Evolutionary conservation across 108 stramenopile species (phyloP).

Genomic region (Hondaea fermentalgiana): DNA sequence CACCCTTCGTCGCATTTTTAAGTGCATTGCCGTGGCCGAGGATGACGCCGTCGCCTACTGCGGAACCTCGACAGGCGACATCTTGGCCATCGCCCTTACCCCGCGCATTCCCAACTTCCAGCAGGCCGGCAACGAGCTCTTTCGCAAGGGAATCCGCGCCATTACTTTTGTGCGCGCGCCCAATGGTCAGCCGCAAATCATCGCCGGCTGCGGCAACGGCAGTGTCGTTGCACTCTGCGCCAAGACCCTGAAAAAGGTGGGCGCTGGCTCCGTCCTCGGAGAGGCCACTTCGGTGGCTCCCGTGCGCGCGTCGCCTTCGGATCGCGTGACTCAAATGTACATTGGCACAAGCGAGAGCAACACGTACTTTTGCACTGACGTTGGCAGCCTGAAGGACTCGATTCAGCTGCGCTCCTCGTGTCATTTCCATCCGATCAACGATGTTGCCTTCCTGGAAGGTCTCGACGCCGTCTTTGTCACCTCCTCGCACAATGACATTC

Average conservation of each 20-base stretch:
- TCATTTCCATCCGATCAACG: conserved; percentile 65
- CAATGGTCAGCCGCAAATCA: conserved; percentile 65
- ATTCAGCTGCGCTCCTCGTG: conserved; percentile 65
- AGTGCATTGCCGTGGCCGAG: conserved; percentile 60
- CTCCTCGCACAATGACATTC: conserved; percentile 60
- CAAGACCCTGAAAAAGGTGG: conserved; percentile 33
- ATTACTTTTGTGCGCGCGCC: conserved; percentile 61
- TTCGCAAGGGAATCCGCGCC: conserved; percentile 57
- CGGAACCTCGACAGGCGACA: conserved; percentile 73
- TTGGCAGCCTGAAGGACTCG: conserved; percentile 45
- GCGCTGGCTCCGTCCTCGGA: conserved; percentile 49
- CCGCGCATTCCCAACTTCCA: conserved; percentile 65
- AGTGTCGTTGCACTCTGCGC: conserved; percentile 60
- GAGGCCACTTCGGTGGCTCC: conserved; percentile 61
- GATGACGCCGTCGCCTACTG: conserved; percentile 64
- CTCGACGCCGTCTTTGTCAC: conserved; percentile 72
- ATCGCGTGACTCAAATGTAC: conserved; percentile 50
- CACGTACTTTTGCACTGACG: conserved; percentile 56
- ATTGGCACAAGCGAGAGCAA: conserved; percentile 56
- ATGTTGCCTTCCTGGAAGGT: conserved; percentile 59
- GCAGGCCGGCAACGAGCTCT: conserved; percentile 51
- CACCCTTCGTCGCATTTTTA: conserved; percentile 56
- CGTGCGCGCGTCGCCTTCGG: conserved; percentile 24
- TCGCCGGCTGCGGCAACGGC: conserved; percentile 72
- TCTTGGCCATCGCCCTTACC: conserved; percentile 61